Percentiles rank a stretch among this genome's conserved stretches.
These are phyloP conservation scores for Pseudocercospora ulei DNA, from an alignment of 2,329 filamentous ascomycete species.

Conservation along the genomic window DNA sequence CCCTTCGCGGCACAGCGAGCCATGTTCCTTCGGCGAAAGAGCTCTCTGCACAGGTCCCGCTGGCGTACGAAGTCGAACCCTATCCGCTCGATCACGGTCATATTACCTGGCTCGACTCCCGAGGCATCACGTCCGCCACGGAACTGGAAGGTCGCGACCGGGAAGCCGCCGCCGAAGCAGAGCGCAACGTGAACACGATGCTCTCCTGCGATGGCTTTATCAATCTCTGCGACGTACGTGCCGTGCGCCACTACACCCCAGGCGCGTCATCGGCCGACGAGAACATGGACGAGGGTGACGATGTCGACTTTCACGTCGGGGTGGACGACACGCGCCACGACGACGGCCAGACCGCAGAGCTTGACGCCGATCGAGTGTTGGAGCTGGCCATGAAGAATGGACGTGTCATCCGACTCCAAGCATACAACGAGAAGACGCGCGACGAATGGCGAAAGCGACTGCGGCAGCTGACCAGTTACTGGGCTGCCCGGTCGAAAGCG, in stretches of 20 bases:
- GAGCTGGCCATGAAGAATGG: conserved; percentile 54
- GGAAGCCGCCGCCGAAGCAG: conserved; percentile 50
- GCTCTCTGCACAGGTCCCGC: conserved; percentile 49
- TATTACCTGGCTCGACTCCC: conserved; percentile 49
- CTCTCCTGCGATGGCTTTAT: conserved; percentile 55
- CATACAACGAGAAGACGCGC: conserved; percentile 48
- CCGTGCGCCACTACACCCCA: conserved; percentile 48
- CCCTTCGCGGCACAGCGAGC: conserved; percentile 35
- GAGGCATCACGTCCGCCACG: conserved; percentile 31
- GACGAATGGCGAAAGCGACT: conserved; percentile 55
- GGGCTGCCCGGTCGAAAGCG: conserved; percentile 48
- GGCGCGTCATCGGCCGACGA: conserved; percentile 48
- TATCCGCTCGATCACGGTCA: conserved; percentile 47
- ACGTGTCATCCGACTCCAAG: conserved; percentile 50
- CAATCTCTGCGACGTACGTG: conserved; percentile 49
- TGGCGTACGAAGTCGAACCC: conserved; percentile 54
- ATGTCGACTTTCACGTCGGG: conserved; percentile 48
- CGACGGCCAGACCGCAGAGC: conserved; percentile 46
- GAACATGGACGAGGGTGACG: conserved; percentile 44
- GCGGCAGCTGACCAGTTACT: conserved; percentile 50
- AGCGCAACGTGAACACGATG: conserved; percentile 51
- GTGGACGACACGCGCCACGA: conserved; percentile 33
- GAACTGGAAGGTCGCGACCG: conserved; percentile 46
- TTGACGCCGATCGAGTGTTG: conserved; percentile 51
- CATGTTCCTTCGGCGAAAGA: conserved; percentile 47